These are phyloP conservation scores for Drosera capensis DNA, from an alignment of 148 eudicot species.

Conservation along the genomic window DNA sequence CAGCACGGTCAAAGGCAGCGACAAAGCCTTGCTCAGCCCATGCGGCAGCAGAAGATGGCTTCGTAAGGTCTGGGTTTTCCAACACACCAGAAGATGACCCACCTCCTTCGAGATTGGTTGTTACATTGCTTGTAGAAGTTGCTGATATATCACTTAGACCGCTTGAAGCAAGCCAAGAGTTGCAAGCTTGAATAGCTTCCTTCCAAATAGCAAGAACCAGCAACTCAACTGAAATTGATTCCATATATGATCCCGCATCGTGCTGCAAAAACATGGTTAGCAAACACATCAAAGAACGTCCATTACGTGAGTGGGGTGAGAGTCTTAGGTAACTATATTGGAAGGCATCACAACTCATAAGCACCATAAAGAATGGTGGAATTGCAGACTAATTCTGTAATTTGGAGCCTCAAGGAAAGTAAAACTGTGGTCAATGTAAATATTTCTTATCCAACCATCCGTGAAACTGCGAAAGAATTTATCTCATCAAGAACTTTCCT, in stretches of 20 bases:
- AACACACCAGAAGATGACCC: conserved; percentile 3
- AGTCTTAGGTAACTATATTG: too few species aligned
- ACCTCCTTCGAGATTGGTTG: conserved; percentile 6
- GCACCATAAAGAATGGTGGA: too few species aligned
- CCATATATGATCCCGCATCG: conserved; percentile 23
- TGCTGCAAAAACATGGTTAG: conserved; percentile 13
- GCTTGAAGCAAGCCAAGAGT: conserved; percentile 17
- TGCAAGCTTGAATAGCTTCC: conserved; percentile 18
- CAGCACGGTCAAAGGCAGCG: conserved; percentile 25
- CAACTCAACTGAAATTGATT: conserved; percentile 31
- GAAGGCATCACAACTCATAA: too few species aligned
- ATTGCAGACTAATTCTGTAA: too few species aligned
- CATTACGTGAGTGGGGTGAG: not conserved
- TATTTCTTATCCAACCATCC: not conserved
- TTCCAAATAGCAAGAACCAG: conserved; percentile 34
- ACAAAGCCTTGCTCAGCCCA: conserved; percentile 39
- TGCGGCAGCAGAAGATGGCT: conserved; percentile 13
- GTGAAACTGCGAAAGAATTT: too few species aligned
- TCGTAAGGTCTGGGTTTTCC: conserved; percentile 10
- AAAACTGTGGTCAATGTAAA: not conserved
- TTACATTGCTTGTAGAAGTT: conserved; percentile 12
- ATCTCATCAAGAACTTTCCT: too few species aligned
- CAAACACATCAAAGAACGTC: not conserved
- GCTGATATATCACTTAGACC: conserved; percentile 5
- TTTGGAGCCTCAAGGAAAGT: too few species aligned